These are phyloP conservation scores for Scleroderma bovista DNA, from an alignment of 768 basidiomycete genomes.

Conservation along the genomic window DNA sequence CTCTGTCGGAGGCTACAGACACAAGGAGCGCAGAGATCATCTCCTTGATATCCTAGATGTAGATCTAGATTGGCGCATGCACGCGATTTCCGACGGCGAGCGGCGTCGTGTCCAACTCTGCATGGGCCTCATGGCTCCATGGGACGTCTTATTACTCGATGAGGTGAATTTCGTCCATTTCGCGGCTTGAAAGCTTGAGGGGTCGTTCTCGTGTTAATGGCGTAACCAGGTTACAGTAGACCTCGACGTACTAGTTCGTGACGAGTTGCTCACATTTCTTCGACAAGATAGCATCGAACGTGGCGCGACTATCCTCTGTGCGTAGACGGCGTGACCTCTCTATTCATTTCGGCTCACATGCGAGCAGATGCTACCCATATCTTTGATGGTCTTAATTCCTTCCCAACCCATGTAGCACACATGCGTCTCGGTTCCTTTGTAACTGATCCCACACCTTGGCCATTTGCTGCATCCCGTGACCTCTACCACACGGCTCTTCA, in stretches of 20 bases:
- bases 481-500: slow-evolving; percentile 73
- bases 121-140: slow-evolving; percentile 92
- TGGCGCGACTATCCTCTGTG: slow-evolving; percentile 84
- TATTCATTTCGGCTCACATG: slow-evolving; percentile 4
- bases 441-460: slow-evolving; percentile 68
- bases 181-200: background rate
- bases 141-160: slow-evolving; percentile 90
- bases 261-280: slow-evolving; percentile 85
- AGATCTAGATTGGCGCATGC: slow-evolving; percentile 96
- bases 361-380: slow-evolving; percentile 89
- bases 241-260: slow-evolving; percentile 90
- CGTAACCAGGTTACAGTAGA: slow-evolving; percentile 83
- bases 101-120: slow-evolving; percentile 89
- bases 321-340: slow-evolving; percentile 19
- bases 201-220: slow-evolving; percentile 1
- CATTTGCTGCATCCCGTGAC: slow-evolving; percentile 29
- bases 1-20: slow-evolving; percentile 91
- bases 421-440: slow-evolving; percentile 80
- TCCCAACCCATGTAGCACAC: slow-evolving; percentile 91
- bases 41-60: slow-evolving; percentile 91
- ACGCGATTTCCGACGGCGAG: slow-evolving; percentile 94
- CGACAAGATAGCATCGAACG: slow-evolving; percentile 74
- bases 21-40: slow-evolving; percentile 81
- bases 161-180: slow-evolving; percentile 50
- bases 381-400: slow-evolving; percentile 86